These are phyloP conservation scores for Aegilops tauschii DNA, from an alignment of 176 grass and related monocot genomes.

Conservation along the genomic window DNA sequence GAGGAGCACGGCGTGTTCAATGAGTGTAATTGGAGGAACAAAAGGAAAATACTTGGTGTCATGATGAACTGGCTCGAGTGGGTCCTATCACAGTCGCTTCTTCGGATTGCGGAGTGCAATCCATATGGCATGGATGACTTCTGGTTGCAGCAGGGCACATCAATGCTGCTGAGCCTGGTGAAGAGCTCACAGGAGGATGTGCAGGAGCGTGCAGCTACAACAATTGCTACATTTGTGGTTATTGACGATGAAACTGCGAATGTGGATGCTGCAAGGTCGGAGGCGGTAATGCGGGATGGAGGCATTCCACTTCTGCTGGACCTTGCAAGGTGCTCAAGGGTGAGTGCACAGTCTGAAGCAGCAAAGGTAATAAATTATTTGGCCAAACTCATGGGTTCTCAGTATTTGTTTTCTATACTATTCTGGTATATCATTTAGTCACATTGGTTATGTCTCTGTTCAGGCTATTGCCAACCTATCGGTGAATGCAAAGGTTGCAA, in stretches of 20 bases:
- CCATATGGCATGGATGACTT: constrained; percentile 83
- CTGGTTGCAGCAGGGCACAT: constrained; percentile 83
- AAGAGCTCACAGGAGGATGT: constrained; percentile 86
- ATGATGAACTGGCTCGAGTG: constrained; percentile 89
- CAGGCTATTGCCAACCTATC: constrained; percentile 99
- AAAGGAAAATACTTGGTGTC: constrained; percentile 52
- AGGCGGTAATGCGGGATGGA: constrained; percentile 81
- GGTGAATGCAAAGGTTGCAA: constrained; percentile 89
- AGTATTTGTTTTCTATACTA: constrained; percentile 1
- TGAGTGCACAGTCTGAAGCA: constrained; percentile 91
- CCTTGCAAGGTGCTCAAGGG: constrained; percentile 86
- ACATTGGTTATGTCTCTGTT: constrained; percentile 23
- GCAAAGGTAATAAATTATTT: constrained; percentile 71
- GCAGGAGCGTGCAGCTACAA: constrained; percentile 89
- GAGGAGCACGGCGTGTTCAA: constrained; percentile 60
- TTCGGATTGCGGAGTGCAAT: constrained; percentile 74
- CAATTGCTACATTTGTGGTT: constrained; percentile 93
- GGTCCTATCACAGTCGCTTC: constrained; percentile 77
- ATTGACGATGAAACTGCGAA: constrained; percentile 86
- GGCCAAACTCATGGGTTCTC: neutral
- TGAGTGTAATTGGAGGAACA: constrained; percentile 51
- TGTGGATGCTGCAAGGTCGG: constrained; percentile 90
- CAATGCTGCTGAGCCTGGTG: constrained; percentile 71
- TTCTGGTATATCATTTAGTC: constrained; percentile 18
- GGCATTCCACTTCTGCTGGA: constrained; percentile 84